phyloP scores from a whole-genome alignment of 2,329 filamentous ascomycete genomes.

The Exserohilum rostratum region DNA sequence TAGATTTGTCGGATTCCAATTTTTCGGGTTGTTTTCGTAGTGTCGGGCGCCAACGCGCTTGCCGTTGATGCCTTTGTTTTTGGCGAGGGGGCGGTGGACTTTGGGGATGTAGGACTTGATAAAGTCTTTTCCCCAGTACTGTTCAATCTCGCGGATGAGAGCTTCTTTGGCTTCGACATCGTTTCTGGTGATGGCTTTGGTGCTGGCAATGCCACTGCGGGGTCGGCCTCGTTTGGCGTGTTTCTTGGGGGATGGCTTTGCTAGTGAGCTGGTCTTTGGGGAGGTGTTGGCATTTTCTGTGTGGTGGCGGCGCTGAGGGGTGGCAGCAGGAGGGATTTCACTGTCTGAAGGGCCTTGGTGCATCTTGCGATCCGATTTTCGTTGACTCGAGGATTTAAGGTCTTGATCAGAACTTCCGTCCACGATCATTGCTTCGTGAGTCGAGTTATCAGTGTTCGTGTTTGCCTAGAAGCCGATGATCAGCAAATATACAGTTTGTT shows the following conservation, averaged over 20 bases:
- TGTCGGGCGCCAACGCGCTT: slow-evolving; percentile 27
- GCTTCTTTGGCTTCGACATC: slow-evolving; percentile 33
- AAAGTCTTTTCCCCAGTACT: slow-evolving; percentile 37
- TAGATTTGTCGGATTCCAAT: slow-evolving; percentile 37
- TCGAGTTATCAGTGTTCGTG: not conserved
- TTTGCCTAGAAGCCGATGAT: not conserved
- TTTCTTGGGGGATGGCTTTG: slow-evolving; percentile 8
- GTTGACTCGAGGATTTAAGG: not conserved
- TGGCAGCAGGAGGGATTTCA: not conserved
- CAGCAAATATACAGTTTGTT: not conserved
- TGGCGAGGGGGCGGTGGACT: slow-evolving; percentile 35
- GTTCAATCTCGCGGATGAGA: slow-evolving; percentile 34
- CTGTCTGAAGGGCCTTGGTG: not conserved
- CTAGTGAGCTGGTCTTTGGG: not conserved
- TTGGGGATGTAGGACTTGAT: slow-evolving; percentile 39
- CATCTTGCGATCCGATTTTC: not conserved
- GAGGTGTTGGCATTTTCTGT: not conserved
- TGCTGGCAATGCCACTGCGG: slow-evolving; percentile 17
- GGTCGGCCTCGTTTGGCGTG: slow-evolving; percentile 22
- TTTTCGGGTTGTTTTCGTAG: slow-evolving; percentile 36
- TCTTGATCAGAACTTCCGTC: not conserved
- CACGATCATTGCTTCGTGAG: not conserved
- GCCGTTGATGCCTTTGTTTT: slow-evolving; percentile 19
- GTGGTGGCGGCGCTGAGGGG: not conserved
- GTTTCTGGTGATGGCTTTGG: slow-evolving; percentile 34